A percentile compares a stretch with the other conserved stretches of the same genome.
Conservation (phyloP, 2,329 filamentous ascomycete genomes). For the Hymenoscyphus salicellus region DNA sequence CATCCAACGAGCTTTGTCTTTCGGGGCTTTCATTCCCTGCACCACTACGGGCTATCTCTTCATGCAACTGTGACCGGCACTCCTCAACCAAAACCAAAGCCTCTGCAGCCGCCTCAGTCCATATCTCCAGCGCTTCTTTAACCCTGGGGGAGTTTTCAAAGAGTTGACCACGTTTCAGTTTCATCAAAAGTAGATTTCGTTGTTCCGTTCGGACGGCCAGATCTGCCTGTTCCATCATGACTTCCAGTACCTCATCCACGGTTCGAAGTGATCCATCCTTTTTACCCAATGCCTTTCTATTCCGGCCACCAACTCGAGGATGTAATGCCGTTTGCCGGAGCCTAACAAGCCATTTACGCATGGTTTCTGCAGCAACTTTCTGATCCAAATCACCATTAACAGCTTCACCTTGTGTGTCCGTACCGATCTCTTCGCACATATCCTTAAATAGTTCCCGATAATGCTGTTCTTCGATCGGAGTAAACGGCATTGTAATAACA, state of each 20-base stretch:
- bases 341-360: conserved; percentile 74
- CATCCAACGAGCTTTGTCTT: conserved; percentile 4
- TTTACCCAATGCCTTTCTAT: conserved; percentile 61
- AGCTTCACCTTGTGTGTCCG: conserved; percentile 64
- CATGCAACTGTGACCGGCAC: conserved; percentile 59
- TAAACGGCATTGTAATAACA: conserved; percentile 87
- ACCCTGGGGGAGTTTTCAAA: conserved; percentile 71
- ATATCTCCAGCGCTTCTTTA: conserved; percentile 66
- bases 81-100: conserved; percentile 55
- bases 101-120: conserved; percentile 56
- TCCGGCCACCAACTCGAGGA: conserved; percentile 71
- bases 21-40: conserved; percentile 29
- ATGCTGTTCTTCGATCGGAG: conserved; percentile 84
- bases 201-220: conserved; percentile 64
- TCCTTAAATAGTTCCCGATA: conserved; percentile 73
- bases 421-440: conserved; percentile 67
- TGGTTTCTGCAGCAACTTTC: conserved; percentile 59
- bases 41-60: conserved; percentile 41
- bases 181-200: conserved; percentile 59
- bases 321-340: conserved; percentile 82
- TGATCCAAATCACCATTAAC: conserved; percentile 65
- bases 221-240: conserved; percentile 88
- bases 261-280: conserved; percentile 70
- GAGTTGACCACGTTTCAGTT: conserved; percentile 71
- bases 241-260: conserved; percentile 79